Evolutionary conservation across 78 protist species (phyloP), one percentile per base, ranked within the genome.

Genomic region (Monocercomonoides exilis): DNA sequence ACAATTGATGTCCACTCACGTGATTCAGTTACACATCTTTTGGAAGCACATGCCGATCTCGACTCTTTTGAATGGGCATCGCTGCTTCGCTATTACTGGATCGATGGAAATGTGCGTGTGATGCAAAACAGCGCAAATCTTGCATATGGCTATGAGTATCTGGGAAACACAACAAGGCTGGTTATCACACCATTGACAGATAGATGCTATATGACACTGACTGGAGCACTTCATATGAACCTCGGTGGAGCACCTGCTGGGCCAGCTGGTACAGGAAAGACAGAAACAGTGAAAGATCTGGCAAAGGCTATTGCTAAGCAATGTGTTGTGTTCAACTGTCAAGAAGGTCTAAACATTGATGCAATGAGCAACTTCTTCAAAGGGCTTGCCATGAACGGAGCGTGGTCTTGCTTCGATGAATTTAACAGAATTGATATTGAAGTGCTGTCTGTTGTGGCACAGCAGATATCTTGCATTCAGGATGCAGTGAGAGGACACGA

Each of bases 131-230:
- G 11, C 35, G 87, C 92, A 36, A 11, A 3, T 11, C 90, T 92
- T 33, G 45, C 21, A 29, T 93, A 93, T 85, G 95, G 92, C n/a
- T 92, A 84, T 84, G 97, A 94, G 77, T 94, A 93, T 89, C 88
- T 93, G n/a, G 97, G 97, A 54, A 91, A 90, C 85, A 54, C 93
- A 1, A 63, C 43, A 41, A 87, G 97, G 33, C 93, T 95, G 3
- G 97, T 95, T 36, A 88, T 93, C 44, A 95, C 97, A 6, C 92
- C 92, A 32, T 92, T 94, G 44, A 94, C 96, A 34, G 94, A 92
- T 44, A 46, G 93, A 5, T 90, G 92, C 87, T 90, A 85, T 33
- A 90, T 89, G 33, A 87, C 90, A 33, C 45, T 92, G 80, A 94
- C 94, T 0, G 87, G 92, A 33, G 96, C 94, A 3, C 46, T 94